A percentile compares a stretch with the other conserved stretches of the same genome.
These are phyloP conservation scores for Starmerella geochares DNA, from an alignment of 805 yeast genomes.

Conservation along the genomic window DNA sequence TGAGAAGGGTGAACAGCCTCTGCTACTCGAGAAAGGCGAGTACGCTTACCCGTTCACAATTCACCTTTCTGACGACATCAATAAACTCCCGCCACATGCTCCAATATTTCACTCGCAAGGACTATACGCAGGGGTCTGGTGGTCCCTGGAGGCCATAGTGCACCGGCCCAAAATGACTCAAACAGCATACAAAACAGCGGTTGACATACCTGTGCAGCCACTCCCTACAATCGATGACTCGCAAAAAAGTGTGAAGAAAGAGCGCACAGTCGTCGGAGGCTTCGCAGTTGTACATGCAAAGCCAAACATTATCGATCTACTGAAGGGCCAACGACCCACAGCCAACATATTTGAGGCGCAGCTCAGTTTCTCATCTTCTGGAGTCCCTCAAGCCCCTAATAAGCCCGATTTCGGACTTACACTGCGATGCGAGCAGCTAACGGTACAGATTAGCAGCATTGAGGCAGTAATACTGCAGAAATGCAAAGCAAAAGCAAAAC, in stretches of 20 bases:
- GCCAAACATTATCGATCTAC: neutral
- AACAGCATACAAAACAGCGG: neutral
- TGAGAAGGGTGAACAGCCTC: constrained; percentile 1
- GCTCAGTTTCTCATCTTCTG: neutral
- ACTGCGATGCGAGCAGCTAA: neutral
- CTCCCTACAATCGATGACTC: neutral
- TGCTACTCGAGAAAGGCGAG: constrained; percentile 14
- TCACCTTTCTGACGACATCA: constrained; percentile 9
- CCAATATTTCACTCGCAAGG: constrained; percentile 1
- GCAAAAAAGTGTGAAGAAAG: neutral
- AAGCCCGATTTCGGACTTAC: neutral
- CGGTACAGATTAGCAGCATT: neutral
- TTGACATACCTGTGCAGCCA: neutral
- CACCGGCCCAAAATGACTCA: neutral
- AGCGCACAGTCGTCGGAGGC: neutral
- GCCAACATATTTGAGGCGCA: neutral
- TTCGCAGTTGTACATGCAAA: neutral
- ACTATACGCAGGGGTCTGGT: constrained; percentile 1
- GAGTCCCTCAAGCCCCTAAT: neutral
- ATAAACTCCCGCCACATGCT: constrained; percentile 13
- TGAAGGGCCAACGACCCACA: neutral
- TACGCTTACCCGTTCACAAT: constrained; percentile 16
- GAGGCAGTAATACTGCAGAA: neutral
- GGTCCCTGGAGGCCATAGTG: neutral
- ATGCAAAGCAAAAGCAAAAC: neutral